Evolutionary conservation across 352 stramenopile species (phyloP), one percentile per base, ranked within the genome.

Genomic region (Globisporangium polare): DNA sequence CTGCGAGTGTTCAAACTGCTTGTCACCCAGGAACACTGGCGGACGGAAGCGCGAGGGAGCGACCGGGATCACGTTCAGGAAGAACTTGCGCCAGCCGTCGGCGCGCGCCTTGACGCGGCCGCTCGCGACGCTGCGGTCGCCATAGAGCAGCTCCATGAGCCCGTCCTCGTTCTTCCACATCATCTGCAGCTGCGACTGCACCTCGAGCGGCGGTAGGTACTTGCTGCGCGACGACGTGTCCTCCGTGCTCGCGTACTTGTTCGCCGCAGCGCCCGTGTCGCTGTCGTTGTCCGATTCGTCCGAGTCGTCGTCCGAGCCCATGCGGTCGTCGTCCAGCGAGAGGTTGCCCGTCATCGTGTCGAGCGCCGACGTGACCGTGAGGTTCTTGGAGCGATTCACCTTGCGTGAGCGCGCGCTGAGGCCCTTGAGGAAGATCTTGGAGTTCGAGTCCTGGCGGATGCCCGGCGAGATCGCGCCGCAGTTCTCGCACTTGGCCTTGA

Each of bases 1-100:
- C 71, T 99, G 97, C 10, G 96, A 87, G 69, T 99, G 97, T 74
- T 99, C 97, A 50, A 98, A 98, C 57, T 93, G 86, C 74, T 97
- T 93, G 68, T 96, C 97, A 22, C 83, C 96, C 70, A 99, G 85
- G 43, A 97, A 89, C 61, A 99, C 97, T 0, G 97, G 95, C 20
- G 98, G 98, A n/a, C 98, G 92, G 74, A 99, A 99, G 31, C 97
- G 89, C 33, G 94, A 98, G 3, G 98, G 97, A 42, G 97, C 92
- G 57, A 99, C 97, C 0, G 93, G 83, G 52, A 99, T 86, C n/a
- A 94, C 88, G 42, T 96, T 95, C 26, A 98, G 60, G 64, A 99
- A 99, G 62, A 99, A 99, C 47, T 98, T 92, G 41, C 81, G 79
- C 73, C 89, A 98, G 5, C 94, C 94, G 15, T 94, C 74, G 5